Conservation (phyloP, 2,329 filamentous ascomycete genomes). For the Ambrosiella beaveri region DNA sequence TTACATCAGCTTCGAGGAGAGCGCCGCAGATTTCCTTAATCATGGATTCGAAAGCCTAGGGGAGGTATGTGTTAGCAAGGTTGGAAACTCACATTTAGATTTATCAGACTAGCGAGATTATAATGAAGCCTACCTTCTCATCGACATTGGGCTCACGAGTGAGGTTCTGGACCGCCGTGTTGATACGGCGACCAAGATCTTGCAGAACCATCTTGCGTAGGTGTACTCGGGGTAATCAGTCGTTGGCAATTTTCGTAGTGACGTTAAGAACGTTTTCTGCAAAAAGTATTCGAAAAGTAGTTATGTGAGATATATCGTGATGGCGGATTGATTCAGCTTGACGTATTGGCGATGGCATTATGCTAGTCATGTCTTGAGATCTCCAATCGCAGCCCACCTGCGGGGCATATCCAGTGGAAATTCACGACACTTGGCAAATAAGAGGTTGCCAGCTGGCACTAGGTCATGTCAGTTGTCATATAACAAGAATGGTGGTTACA, state of each 20-base stretch:
- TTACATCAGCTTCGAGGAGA: constrained; percentile 91
- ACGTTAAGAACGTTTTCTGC: not conserved
- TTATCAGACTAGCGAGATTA: not conserved
- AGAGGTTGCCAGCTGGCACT: too few relatives aligned
- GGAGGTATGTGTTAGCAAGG: not conserved
- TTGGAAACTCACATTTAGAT: too few relatives aligned
- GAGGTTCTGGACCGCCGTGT: constrained; percentile 84
- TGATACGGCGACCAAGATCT: constrained; percentile 96
- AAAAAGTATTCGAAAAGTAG: too few relatives aligned
- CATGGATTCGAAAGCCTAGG: constrained; percentile 86
- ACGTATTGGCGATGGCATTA: too few relatives aligned
- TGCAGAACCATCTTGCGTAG: constrained; percentile 70
- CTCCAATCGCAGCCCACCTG: too few relatives aligned
- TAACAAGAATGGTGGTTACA: too few relatives aligned
- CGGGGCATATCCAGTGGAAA: too few relatives aligned
- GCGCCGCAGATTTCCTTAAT: constrained; percentile 95
- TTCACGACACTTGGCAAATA: too few relatives aligned
- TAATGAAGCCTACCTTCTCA: constrained; percentile 52
- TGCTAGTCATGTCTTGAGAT: too few relatives aligned
- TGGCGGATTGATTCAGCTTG: too few relatives aligned
- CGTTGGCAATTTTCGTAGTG: not conserved
- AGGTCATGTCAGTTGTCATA: too few relatives aligned
- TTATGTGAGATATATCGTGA: too few relatives aligned
- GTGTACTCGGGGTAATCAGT: not conserved
- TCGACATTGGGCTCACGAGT: constrained; percentile 85